Percentiles rank a stretch among this genome's conserved stretches.
Evolutionary conservation across 805 yeast species (phyloP).

Genomic region (Candida xiaguanensis): DNA sequence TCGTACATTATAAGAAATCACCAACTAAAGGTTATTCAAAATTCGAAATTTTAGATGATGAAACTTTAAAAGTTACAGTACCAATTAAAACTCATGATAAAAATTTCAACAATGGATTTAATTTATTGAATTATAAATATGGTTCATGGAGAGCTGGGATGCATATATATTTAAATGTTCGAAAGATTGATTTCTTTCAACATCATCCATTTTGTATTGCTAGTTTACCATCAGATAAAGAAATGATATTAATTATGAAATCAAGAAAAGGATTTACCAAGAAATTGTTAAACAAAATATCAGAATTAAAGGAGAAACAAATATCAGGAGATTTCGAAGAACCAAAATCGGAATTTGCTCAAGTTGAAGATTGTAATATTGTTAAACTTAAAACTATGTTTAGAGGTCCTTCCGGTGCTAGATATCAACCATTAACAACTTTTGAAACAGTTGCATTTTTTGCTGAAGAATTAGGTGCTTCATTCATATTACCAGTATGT

Average conservation of each 20-base stretch:
- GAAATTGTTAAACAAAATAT: slow-evolving; percentile 26
- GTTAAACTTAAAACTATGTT: slow-evolving; percentile 30
- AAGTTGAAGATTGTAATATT: slow-evolving; percentile 10
- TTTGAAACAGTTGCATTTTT: slow-evolving; percentile 40
- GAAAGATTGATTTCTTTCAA: slow-evolving; percentile 34
- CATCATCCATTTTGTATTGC: slow-evolving; percentile 48
- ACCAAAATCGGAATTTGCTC: background rate
- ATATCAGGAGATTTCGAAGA: slow-evolving; percentile 9
- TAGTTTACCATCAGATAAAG: slow-evolving; percentile 34
- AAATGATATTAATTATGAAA: slow-evolving; percentile 38
- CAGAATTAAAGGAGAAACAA: slow-evolving; percentile 17
- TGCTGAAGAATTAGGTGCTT: slow-evolving; percentile 45
- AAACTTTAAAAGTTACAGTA: slow-evolving; percentile 36
- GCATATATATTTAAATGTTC: slow-evolving; percentile 41
- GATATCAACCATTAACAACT: slow-evolving; percentile 35
- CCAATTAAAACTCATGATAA: slow-evolving; percentile 23
- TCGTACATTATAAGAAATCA: slow-evolving; percentile 29
- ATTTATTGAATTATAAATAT: slow-evolving; percentile 28
- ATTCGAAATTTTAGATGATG: slow-evolving; percentile 38
- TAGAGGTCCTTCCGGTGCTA: slow-evolving; percentile 47
- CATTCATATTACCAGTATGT: slow-evolving; percentile 45
- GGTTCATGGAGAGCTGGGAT: slow-evolving; percentile 48
- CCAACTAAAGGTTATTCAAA: slow-evolving; percentile 38
- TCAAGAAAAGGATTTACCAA: slow-evolving; percentile 43
- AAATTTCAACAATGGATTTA: slow-evolving; percentile 23